Evolutionary conservation across 805 yeast species (phyloP).

Genomic region (Clavispora santaluciae): DNA sequence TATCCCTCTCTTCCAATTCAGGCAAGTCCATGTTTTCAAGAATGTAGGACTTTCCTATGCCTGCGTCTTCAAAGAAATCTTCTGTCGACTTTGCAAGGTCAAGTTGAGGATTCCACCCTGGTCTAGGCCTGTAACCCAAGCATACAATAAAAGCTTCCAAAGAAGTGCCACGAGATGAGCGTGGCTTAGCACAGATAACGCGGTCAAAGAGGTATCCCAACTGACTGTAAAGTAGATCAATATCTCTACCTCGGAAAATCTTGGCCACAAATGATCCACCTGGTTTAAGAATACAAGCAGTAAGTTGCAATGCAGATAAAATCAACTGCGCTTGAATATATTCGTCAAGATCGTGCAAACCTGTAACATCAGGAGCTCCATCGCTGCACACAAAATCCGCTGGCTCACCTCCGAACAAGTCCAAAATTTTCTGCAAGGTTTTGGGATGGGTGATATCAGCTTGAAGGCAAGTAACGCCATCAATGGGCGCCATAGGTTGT

Average conservation of each 20-base stretch:
- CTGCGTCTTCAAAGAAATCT: slow-evolving; percentile 68
- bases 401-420: slow-evolving; percentile 81
- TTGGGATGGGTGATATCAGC: slow-evolving; percentile 97
- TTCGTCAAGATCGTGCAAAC: slow-evolving; percentile 93
- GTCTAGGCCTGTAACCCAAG: slow-evolving; percentile 76
- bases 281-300: slow-evolving; percentile 81
- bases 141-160: slow-evolving; percentile 93
- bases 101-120: slow-evolving; percentile 74
- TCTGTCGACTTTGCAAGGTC: slow-evolving; percentile 62
- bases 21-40: slow-evolving; percentile 45
- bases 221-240: slow-evolving; percentile 90
- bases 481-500: slow-evolving; percentile 97
- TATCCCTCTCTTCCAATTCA: slow-evolving; percentile 55
- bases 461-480: slow-evolving; percentile 82
- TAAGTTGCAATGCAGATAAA: slow-evolving; percentile 83
- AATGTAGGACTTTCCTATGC: slow-evolving; percentile 51
- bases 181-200: slow-evolving; percentile 93
- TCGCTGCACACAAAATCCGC: slow-evolving; percentile 97
- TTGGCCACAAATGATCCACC: slow-evolving; percentile 96
- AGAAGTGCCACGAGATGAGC: slow-evolving; percentile 92
- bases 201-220: slow-evolving; percentile 77
- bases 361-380: slow-evolving; percentile 99
- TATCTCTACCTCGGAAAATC: slow-evolving; percentile 93
- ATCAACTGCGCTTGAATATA: slow-evolving; percentile 94
- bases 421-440: slow-evolving; percentile 70